These are phyloP conservation scores for Zanthoxylum bungeanum DNA, from an alignment of 345 rosid species.

Conservation along the genomic window DNA sequence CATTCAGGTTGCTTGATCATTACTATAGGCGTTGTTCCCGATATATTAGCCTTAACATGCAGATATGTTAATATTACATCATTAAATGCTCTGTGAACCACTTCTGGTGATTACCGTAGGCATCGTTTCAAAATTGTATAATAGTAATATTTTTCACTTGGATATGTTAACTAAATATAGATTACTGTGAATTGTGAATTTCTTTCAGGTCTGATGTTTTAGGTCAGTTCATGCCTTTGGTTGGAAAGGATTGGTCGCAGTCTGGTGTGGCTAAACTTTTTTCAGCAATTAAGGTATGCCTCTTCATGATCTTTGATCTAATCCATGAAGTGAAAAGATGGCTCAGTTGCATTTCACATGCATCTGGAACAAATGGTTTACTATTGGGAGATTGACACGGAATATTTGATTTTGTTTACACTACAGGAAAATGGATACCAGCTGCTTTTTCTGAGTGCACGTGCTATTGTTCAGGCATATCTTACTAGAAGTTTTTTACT, in stretches of 20 bases:
- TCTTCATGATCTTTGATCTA: conserved; percentile 3
- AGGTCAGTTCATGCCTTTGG: conserved; percentile 97
- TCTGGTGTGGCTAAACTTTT: conserved; percentile 94
- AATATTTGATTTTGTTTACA: conserved; percentile 13
- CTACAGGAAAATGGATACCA: conserved; percentile 95
- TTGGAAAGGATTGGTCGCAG: conserved; percentile 97
- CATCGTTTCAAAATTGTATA: background rate
- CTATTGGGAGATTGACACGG: background rate
- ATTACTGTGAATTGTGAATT: conserved; percentile 18
- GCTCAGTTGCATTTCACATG: background rate
- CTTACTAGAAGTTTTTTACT: conserved; percentile 75
- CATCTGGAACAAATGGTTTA: background rate
- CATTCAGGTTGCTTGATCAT: background rate
- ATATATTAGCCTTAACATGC: too few species aligned
- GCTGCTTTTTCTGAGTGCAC: conserved; percentile 86
- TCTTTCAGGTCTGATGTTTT: conserved; percentile 86
- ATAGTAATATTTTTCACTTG: background rate
- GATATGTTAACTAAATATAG: background rate
- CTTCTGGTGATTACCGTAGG: too few species aligned
- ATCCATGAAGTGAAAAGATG: background rate
- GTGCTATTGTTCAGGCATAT: conserved; percentile 96
- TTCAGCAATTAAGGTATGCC: conserved; percentile 76
- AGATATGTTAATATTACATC: too few species aligned
- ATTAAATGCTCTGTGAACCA: too few species aligned
- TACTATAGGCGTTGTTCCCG: too few species aligned